phyloP scores from a whole-genome alignment of 345 rosid genomes.

The Bretschneidera sinensis region DNA sequence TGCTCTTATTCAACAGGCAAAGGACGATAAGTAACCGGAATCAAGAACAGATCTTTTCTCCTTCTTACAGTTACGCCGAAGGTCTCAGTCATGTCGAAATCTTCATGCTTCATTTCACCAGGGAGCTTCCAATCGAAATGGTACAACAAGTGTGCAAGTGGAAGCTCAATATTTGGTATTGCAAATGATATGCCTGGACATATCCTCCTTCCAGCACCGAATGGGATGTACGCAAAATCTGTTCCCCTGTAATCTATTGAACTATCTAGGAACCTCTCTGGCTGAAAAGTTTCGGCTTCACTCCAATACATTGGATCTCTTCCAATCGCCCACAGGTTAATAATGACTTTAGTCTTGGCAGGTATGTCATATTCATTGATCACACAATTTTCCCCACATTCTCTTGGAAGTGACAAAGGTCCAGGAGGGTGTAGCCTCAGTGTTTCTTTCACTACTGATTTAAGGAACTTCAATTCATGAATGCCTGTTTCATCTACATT shows the following conservation, averaged over 20 bases:
- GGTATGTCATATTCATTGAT: conserved; percentile 24
- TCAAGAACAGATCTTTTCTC: conserved; percentile 13
- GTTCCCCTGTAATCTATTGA: conserved; percentile 18
- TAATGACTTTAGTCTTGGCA: conserved; percentile 20
- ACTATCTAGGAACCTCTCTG: conserved; percentile 21
- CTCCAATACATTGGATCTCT: conserved; percentile 32
- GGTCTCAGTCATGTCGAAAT: conserved; percentile 38
- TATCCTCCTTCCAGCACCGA: conserved; percentile 30
- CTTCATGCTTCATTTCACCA: conserved; percentile 15
- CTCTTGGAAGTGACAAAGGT: conserved; percentile 27
- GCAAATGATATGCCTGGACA: conserved; percentile 28
- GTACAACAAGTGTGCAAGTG: conserved; percentile 27
- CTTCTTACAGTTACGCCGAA: conserved; percentile 22
- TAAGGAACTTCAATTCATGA: conserved; percentile 12
- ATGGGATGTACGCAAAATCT: conserved; percentile 19
- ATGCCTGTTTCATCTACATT: conserved; percentile 19
- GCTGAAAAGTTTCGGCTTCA: conserved; percentile 28
- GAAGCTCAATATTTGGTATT: conserved; percentile 11
- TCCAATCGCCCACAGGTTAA: conserved; percentile 31
- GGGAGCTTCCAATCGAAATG: conserved; percentile 47
- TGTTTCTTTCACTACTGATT: conserved; percentile 24
- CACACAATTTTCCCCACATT: conserved; percentile 4
- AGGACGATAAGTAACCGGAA: conserved; percentile 8
- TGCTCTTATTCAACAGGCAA: neutral
- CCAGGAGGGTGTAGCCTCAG: conserved; percentile 24